Conservation (phyloP, 2,329 filamentous ascomycete species). For the Alternaria novae-zelandiae region DNA sequence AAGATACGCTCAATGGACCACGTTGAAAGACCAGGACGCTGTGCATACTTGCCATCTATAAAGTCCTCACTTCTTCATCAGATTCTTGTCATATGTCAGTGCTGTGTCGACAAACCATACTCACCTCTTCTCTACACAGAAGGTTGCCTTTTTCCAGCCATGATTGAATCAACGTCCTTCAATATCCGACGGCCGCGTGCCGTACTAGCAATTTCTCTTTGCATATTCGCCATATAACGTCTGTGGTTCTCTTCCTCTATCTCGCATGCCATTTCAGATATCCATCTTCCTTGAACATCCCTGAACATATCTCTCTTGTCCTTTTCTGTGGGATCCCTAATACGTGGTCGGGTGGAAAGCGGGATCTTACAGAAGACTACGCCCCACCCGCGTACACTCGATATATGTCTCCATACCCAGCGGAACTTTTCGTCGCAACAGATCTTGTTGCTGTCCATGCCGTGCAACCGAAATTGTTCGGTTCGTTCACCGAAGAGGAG, state of each 20-base stretch:
- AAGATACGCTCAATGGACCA: neutral
- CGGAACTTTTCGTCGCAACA: neutral
- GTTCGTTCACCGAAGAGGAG: neutral
- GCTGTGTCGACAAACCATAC: neutral
- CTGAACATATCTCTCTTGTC: neutral
- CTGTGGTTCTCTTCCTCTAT: neutral
- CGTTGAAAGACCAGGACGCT: neutral
- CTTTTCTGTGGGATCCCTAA: neutral
- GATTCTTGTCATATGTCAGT: neutral
- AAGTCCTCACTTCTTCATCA: neutral
- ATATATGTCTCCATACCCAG: neutral
- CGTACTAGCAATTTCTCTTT: neutral
- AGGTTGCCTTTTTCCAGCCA: neutral
- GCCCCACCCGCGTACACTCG: neutral
- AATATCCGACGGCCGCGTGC: neutral
- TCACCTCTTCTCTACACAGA: neutral
- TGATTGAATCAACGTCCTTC: neutral
- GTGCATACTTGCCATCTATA: neutral
- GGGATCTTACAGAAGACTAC: neutral
- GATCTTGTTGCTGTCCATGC: neutral
- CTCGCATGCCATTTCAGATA: neutral
- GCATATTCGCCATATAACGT: neutral
- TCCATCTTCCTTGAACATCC: neutral
- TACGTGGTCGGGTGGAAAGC: neutral
- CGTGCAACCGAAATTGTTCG: neutral